Conservation (phyloP, 2,329 filamentous ascomycete species). For the Alternaria metachromatica region DNA sequence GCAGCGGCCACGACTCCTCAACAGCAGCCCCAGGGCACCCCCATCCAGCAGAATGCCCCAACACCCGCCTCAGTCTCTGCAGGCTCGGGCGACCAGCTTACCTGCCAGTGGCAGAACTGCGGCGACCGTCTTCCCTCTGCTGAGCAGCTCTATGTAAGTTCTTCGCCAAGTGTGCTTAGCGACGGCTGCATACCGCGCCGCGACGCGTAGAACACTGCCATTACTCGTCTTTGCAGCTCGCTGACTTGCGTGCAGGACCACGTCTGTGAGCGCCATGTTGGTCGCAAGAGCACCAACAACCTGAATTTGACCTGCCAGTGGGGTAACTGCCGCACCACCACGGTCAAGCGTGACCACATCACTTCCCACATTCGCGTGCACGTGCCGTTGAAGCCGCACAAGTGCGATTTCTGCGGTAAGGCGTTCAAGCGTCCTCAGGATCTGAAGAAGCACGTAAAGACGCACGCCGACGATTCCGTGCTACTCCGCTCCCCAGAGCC, state of each 20-base stretch:
- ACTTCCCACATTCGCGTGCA: slow-evolving; percentile 98
- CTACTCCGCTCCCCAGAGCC: slow-evolving; percentile 69
- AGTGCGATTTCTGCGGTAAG: slow-evolving; percentile 98
- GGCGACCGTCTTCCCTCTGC: slow-evolving; percentile 65
- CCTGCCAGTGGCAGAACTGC: slow-evolving; percentile 69
- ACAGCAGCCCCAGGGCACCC: slow-evolving; percentile 41
- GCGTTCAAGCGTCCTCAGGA: slow-evolving; percentile 99
- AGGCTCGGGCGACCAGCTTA: slow-evolving; percentile 53
- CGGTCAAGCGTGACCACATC: slow-evolving; percentile 98
- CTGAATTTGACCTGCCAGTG: slow-evolving; percentile 96
- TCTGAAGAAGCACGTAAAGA: slow-evolving; percentile 99
- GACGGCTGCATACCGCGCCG: not conserved
- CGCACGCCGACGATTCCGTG: slow-evolving; percentile 93
- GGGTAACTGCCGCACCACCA: slow-evolving; percentile 94
- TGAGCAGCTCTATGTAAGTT: slow-evolving; percentile 68
- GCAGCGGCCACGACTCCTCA: slow-evolving; percentile 38
- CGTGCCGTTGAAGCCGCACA: slow-evolving; percentile 98
- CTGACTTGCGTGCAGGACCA: slow-evolving; percentile 72
- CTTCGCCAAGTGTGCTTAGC: not conserved
- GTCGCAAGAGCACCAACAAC: slow-evolving; percentile 99
- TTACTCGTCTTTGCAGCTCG: not conserved
- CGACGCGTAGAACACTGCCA: not conserved
- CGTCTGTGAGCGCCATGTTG: slow-evolving; percentile 97
- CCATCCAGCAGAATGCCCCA: slow-evolving; percentile 42
- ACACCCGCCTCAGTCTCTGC: slow-evolving; percentile 38